Percentiles rank a stretch among this genome's conserved stretches.
These are phyloP conservation scores for Lanmaoa rubissima DNA, from an alignment of 768 basidiomycete genomes.

Conservation along the genomic window DNA sequence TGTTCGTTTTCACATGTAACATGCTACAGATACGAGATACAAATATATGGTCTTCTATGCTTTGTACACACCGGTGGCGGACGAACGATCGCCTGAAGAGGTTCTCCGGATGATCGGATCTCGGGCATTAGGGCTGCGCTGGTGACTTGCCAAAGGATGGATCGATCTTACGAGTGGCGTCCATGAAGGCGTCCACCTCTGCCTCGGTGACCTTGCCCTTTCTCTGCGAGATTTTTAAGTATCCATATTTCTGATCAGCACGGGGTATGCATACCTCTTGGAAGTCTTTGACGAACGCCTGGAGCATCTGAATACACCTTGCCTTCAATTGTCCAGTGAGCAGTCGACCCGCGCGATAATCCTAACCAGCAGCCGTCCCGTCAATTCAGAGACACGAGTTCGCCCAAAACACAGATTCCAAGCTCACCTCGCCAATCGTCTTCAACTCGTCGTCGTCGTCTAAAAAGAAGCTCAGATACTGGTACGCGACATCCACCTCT, in stretches of 20 bases:
- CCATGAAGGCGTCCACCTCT: slow-evolving; percentile 75
- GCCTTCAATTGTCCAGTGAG: slow-evolving; percentile 92
- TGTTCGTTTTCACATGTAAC: background rate
- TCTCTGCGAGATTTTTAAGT: slow-evolving; percentile 47
- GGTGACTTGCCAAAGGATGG: slow-evolving; percentile 44
- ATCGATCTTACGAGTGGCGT: slow-evolving; percentile 71
- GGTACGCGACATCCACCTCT: slow-evolving; percentile 94
- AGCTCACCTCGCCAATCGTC: slow-evolving; percentile 64
- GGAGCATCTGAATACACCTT: slow-evolving; percentile 78
- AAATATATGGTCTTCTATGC: slow-evolving; percentile 7
- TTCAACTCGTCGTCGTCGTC: slow-evolving; percentile 91
- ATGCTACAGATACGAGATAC: background rate
- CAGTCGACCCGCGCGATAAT: slow-evolving; percentile 85
- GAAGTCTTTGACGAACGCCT: slow-evolving; percentile 81
- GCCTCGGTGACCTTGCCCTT: slow-evolving; percentile 80
- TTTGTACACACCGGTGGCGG: background rate
- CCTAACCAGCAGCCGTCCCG: slow-evolving; percentile 45
- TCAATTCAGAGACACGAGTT: background rate
- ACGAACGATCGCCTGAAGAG: background rate
- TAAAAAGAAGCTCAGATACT: slow-evolving; percentile 93
- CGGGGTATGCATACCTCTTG: slow-evolving; percentile 58
- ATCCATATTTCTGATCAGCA: background rate
- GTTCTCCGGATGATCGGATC: background rate
- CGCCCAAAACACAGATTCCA: too few species aligned
- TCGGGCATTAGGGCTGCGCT: background rate